phyloP scores from a whole-genome alignment of 2,329 filamentous ascomycete genomes.

The Colletotrichum tanaceti region DNA sequence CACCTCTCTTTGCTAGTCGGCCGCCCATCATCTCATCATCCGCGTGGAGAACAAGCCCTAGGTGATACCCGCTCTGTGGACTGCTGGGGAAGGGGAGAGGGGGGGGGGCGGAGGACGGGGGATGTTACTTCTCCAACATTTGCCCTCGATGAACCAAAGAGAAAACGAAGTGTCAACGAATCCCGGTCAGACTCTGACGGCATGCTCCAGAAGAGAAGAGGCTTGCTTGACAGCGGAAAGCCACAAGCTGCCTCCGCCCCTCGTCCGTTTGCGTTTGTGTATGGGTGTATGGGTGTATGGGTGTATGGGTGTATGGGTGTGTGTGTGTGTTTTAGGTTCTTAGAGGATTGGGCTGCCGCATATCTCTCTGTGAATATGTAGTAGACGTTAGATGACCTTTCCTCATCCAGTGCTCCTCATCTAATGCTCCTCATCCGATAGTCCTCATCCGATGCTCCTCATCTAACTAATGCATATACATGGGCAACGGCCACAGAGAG shows the following conservation, averaged over 20 bases:
- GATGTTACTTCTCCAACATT: constrained; percentile 9
- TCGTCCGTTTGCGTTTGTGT: constrained; percentile 27
- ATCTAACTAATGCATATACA: constrained; percentile 23
- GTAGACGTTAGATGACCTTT: neutral
- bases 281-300: too few species aligned
- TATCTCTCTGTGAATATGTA: constrained; percentile 27
- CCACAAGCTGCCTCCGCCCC: constrained; percentile 7
- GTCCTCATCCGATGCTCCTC: too few species aligned
- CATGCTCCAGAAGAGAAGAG: neutral
- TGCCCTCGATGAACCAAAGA: constrained; percentile 3
- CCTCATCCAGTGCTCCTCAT: too few species aligned
- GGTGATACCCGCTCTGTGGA: too few species aligned
- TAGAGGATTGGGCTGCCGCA: constrained; percentile 21
- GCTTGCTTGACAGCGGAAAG: neutral
- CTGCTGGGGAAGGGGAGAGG: neutral
- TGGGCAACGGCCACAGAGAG: neutral
- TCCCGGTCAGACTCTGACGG: constrained; percentile 15
- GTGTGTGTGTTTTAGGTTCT: neutral
- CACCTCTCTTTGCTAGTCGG: neutral
- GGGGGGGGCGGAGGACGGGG: too few species aligned
- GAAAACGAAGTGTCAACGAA: constrained; percentile 8
- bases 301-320: too few species aligned
- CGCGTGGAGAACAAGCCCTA: neutral
- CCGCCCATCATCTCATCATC: neutral
- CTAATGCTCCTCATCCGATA: too few species aligned